Evolutionary conservation across 495 filamentous ascomycete species (phyloP).

Genomic region (Tuber brumale): DNA sequence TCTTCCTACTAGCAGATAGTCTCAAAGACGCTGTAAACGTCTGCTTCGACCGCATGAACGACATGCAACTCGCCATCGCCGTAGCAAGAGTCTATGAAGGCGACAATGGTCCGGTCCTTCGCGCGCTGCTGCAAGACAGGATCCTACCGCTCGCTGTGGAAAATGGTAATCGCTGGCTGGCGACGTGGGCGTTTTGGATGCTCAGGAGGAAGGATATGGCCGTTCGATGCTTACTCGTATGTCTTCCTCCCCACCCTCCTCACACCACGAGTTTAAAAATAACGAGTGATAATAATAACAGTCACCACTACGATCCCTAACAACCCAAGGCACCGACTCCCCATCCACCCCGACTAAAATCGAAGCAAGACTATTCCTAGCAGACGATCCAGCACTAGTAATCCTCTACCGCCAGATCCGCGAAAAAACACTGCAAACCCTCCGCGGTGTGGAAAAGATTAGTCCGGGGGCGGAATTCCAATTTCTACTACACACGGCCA

Average conservation of each 20-base stretch:
- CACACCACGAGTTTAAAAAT: slow-evolving; percentile 17
- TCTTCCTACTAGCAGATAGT: slow-evolving; percentile 86
- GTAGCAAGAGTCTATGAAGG: slow-evolving; percentile 85
- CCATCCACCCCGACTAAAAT: slow-evolving; percentile 39
- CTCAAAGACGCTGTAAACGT: slow-evolving; percentile 79
- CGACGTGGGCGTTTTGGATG: slow-evolving; percentile 96
- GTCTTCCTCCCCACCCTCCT: slow-evolving; percentile 18
- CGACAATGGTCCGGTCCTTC: slow-evolving; percentile 67
- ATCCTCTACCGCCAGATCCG: slow-evolving; percentile 82
- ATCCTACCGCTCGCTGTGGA: slow-evolving; percentile 69
- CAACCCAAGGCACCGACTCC: slow-evolving; percentile 48
- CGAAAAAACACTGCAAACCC: slow-evolving; percentile 75
- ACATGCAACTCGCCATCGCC: slow-evolving; percentile 85
- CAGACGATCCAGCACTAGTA: slow-evolving; percentile 82
- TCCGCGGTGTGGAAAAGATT: slow-evolving; percentile 77
- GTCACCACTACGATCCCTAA: slow-evolving; percentile 69
- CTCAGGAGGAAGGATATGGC: slow-evolving; percentile 75
- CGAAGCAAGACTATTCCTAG: slow-evolving; percentile 65
- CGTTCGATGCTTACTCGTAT: slow-evolving; percentile 70
- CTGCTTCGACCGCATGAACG: slow-evolving; percentile 72
- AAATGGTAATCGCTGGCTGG: slow-evolving; percentile 87
- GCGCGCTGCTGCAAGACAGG: slow-evolving; percentile 67
- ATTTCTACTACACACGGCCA: slow-evolving; percentile 81
- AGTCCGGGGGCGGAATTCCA: slow-evolving; percentile 74
- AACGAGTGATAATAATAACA: slow-evolving; percentile 37